Percentiles rank a stretch among this genome's conserved stretches.
Conservation (phyloP, 768 basidiomycete genomes). For the Hericium rajendrae region DNA sequence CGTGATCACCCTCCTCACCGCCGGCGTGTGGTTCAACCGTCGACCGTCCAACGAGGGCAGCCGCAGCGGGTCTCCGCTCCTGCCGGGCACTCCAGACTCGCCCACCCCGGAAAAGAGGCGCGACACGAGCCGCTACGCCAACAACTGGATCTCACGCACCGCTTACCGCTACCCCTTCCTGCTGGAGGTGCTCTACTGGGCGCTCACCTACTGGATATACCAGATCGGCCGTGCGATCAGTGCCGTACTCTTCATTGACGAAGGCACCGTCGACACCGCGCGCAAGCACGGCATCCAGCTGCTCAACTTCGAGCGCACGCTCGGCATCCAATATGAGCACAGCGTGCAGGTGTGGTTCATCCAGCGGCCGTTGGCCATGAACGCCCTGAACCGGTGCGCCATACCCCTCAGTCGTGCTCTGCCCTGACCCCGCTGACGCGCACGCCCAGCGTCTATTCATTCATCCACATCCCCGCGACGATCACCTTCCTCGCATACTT, state of each 20-base stretch:
- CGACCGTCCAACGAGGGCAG: neutral
- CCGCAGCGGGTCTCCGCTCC: neutral
- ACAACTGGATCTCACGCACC: slow-evolving; percentile 3
- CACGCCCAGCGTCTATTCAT: slow-evolving; percentile 3
- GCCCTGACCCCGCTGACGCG: too few relatives aligned
- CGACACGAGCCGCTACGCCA: slow-evolving; percentile 4
- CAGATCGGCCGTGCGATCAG: slow-evolving; percentile 6
- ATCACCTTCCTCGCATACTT: slow-evolving; percentile 7
- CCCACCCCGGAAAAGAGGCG: neutral
- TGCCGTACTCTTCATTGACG: slow-evolving; percentile 5
- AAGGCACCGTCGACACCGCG: slow-evolving; percentile 4
- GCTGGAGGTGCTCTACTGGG: slow-evolving; percentile 7
- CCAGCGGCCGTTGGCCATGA: neutral
- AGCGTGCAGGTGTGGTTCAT: slow-evolving; percentile 2
- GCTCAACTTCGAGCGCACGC: slow-evolving; percentile 3
- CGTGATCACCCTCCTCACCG: slow-evolving; percentile 5
- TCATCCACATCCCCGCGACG: slow-evolving; percentile 8
- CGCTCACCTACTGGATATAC: slow-evolving; percentile 9
- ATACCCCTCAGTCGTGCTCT: too few relatives aligned
- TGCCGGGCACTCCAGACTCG: neutral
- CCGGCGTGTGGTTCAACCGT: slow-evolving; percentile 4
- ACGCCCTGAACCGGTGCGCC: slow-evolving; percentile 4
- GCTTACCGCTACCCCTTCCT: slow-evolving; percentile 4
- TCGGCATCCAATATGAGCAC: slow-evolving; percentile 6
- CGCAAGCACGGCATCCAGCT: slow-evolving; percentile 6